These are phyloP conservation scores for Xylaria intraflava DNA, from an alignment of 495 filamentous ascomycete genomes.

Conservation along the genomic window DNA sequence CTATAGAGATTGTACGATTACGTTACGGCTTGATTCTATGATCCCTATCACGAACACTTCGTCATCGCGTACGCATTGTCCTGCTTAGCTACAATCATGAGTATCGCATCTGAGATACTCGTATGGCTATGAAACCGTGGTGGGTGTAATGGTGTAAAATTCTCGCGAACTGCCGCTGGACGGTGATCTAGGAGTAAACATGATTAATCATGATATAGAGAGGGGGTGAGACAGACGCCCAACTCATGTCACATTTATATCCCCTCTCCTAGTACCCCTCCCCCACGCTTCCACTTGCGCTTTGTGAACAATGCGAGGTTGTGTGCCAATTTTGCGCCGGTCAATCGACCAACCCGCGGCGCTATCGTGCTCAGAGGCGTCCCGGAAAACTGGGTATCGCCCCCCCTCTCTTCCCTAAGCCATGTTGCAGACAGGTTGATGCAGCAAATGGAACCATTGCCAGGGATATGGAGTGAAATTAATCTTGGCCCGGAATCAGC, in stretches of 20 bases:
- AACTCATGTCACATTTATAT: not conserved
- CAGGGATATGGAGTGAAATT: conserved; percentile 2
- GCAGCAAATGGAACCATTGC: not conserved
- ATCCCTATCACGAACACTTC: too few species aligned
- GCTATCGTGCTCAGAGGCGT: not conserved
- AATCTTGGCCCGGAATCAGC: not conserved
- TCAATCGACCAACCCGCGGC: conserved; percentile 5
- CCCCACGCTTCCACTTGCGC: not conserved
- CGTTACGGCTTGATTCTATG: too few species aligned
- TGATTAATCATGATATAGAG: conserved; percentile 13
- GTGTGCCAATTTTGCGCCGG: not conserved
- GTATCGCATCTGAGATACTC: too few species aligned
- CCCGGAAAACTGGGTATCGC: not conserved
- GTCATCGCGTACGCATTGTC: too few species aligned
- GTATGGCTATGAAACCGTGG: not conserved
- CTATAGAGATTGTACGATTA: too few species aligned
- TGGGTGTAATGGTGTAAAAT: conserved; percentile 5
- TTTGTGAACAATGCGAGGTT: not conserved
- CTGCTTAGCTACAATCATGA: too few species aligned
- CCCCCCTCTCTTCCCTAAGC: not conserved
- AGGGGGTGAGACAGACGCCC: not conserved
- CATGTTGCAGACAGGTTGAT: not conserved
- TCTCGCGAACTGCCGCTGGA: conserved; percentile 17
- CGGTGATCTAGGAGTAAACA: conserved; percentile 13
- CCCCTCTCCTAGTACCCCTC: not conserved